These are phyloP conservation scores for Lactarius deliciosus DNA, from an alignment of 768 basidiomycete species.

Conservation along the genomic window DNA sequence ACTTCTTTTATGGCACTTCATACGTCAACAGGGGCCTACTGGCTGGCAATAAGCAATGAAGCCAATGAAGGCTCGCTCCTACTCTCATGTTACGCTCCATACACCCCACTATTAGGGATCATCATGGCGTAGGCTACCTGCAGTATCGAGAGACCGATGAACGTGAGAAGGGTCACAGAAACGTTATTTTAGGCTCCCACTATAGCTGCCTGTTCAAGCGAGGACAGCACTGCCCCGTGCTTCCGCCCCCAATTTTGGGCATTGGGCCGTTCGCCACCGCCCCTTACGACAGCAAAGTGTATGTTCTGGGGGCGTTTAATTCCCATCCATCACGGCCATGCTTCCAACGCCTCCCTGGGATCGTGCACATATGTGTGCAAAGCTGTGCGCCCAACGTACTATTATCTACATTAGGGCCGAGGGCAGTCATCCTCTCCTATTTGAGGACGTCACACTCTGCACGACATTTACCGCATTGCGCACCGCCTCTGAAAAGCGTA, in stretches of 20 bases:
- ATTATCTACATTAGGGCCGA: conserved; percentile 12
- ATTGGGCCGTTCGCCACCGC: not conserved
- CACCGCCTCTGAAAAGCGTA: conserved; percentile 12
- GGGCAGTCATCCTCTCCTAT: conserved; percentile 7
- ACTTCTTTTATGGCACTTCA: not conserved
- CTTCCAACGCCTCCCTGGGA: conserved; percentile 5
- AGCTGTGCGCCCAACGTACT: conserved; percentile 7
- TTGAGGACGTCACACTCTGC: not conserved
- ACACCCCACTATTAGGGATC: not conserved
- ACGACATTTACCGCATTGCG: conserved; percentile 15
- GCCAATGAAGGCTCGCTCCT: not conserved
- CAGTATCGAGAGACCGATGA: conserved; percentile 9
- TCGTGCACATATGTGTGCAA: not conserved
- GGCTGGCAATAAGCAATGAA: conserved; percentile 4
- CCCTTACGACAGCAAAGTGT: not conserved
- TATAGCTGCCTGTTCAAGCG: not conserved
- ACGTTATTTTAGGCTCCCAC: not conserved
- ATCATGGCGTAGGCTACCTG: conserved; percentile 1
- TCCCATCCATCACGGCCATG: conserved; percentile 4
- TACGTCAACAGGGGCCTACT: not conserved
- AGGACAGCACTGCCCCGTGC: not conserved
- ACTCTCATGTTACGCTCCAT: too few relatives aligned
- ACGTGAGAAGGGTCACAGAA: not conserved
- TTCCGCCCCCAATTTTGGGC: not conserved
- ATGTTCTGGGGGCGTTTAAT: not conserved